These are phyloP conservation scores for Citrus maxima DNA, from an alignment of 345 rosid species.

Conservation along the genomic window DNA sequence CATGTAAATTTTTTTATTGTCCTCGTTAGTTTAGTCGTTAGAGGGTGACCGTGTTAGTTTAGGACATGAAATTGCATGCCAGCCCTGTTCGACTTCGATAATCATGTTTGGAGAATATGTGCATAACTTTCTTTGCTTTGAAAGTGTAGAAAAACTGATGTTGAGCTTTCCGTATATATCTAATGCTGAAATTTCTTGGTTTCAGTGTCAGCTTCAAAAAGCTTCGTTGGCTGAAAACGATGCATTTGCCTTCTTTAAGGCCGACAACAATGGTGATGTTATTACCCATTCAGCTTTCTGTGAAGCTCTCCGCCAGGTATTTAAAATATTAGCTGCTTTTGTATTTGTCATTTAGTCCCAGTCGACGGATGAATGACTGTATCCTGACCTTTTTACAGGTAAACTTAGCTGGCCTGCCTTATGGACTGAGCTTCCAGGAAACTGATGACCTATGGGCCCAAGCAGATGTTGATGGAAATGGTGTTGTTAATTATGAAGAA, in stretches of 20 bases:
- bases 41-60: neutral
- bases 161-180: neutral
- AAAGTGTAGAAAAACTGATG: neutral
- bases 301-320: slow-evolving; percentile 67
- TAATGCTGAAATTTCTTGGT: slow-evolving; percentile 15
- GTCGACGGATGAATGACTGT: slow-evolving; percentile 13
- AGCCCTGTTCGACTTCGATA: no score
- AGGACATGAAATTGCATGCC: slow-evolving; percentile 6
- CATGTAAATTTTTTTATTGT: slow-evolving; percentile 1
- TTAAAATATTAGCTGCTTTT: slow-evolving; percentile 2
- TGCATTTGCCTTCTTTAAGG: slow-evolving; percentile 61
- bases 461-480: slow-evolving; percentile 60
- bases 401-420: slow-evolving; percentile 52
- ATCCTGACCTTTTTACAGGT: slow-evolving; percentile 32
- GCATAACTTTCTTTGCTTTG: neutral
- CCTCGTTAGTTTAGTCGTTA: neutral
- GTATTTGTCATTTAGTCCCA: neutral
- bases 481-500: slow-evolving; percentile 57
- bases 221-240: slow-evolving; percentile 52
- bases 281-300: slow-evolving; percentile 59
- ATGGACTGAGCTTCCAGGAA: slow-evolving; percentile 60
- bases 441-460: slow-evolving; percentile 59
- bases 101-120: neutral
- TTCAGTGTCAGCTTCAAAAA: slow-evolving; percentile 60
- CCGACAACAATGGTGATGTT: slow-evolving; percentile 38